Base-by-base conservation (phyloP, 768 basidiomycete genomes). In the Clitopilus hobsonii region DNA sequence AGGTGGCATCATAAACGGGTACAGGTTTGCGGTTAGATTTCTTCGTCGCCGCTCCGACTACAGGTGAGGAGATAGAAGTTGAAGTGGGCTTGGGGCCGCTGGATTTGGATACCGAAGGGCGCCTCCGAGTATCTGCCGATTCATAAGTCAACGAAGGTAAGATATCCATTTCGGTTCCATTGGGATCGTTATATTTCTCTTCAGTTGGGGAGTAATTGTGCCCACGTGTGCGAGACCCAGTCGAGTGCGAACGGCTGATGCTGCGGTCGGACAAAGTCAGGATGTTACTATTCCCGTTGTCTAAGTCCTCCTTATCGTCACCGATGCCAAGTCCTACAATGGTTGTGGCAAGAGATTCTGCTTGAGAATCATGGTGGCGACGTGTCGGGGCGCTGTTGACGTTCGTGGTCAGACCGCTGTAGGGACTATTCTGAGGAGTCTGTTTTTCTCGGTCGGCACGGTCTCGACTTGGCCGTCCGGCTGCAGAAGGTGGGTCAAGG, bases 11-110 rank as follows among this genome's bases (percentile, higher is more conserved):
- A 48, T 65, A 65, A 1, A 51, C 60, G 3, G 63, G 63, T 4
- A 65, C 63, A 11, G 63, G 61, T 49, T 65, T 65, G 26, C 63
- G 58, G 20, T 57, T 28, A n/a, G n/a, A n/a, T 13, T 60, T 57
- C 28, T 57, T 63, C 16, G 57, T 59, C 5, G 47, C 38, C 5
- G 41, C 18, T 20, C 45, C 41, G 22, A 20, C n/a, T 2, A 45
- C 41, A 18, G 41, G 41, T 10, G 41, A 45, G 22, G 41, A 45
- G 18, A 45, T 23, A 18, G 22, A 2, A 10, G 41, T 16, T 16
- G 22, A 45, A 18, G 41, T 45, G 22, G 41, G n/a, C 8, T 18
- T 45, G 18, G 10, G n/a, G 2, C 10, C 22, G n/a, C 14, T 18
- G 41, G 41, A 23, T 18, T 20, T 18, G n/a, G 41, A 45, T 20